Evolutionary conservation across 176 grass and related monocot genomes (phyloP).

Genomic region (Hyparrhenia diplandra): DNA sequence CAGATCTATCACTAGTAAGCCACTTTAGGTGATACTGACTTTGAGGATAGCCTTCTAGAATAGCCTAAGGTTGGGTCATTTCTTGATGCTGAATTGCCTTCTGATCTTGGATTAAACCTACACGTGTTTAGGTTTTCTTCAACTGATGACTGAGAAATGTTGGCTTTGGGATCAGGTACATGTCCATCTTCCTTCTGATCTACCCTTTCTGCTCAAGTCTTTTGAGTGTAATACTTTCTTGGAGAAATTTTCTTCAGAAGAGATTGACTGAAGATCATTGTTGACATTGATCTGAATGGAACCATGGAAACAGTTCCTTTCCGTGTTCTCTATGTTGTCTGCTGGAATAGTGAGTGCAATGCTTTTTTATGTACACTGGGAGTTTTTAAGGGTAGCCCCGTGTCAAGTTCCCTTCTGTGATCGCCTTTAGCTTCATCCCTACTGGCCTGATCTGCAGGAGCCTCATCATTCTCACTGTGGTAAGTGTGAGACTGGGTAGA

Average conservation of each 20-base stretch:
- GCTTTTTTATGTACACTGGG: conserved; percentile 26
- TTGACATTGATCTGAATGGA: conserved; percentile 21
- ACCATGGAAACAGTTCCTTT: conserved; percentile 6
- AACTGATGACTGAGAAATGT: conserved; percentile 10
- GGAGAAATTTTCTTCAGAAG: conserved; percentile 30
- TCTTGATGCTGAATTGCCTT: conserved; percentile 1
- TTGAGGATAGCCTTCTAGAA: conserved; percentile 38
- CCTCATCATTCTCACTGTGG: neutral
- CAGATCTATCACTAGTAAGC: neutral
- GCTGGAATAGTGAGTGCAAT: neutral
- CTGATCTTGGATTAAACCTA: conserved; percentile 18
- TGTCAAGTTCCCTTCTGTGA: neutral
- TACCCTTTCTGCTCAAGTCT: conserved; percentile 14
- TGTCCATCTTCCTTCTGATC: conserved; percentile 14
- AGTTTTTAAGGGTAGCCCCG: neutral
- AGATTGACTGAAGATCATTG: conserved; percentile 17
- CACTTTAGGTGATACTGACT: conserved; percentile 45
- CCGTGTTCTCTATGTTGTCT: conserved; percentile 12
- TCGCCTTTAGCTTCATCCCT: conserved; percentile 13
- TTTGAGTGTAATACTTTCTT: conserved; percentile 12
- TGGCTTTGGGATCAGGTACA: conserved; percentile 16
- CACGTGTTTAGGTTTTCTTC: neutral
- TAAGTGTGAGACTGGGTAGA: neutral
- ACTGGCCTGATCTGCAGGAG: conserved; percentile 19
- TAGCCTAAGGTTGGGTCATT: conserved; percentile 34